phyloP scores from a whole-genome alignment of 345 rosid genomes.

The Rhizophora apiculata region DNA sequence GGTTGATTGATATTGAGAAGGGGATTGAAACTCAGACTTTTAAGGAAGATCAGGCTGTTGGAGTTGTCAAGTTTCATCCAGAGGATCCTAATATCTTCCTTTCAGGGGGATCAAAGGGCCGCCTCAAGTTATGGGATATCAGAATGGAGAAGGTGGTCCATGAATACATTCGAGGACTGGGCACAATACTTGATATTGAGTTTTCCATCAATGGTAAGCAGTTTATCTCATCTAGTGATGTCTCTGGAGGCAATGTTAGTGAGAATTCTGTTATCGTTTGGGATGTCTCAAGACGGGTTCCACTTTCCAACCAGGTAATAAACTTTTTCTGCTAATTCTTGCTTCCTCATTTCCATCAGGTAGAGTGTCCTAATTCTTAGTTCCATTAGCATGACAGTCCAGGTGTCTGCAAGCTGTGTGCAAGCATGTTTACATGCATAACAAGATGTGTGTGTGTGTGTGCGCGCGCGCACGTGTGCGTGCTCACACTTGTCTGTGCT shows the following conservation, averaged over 20 bases:
- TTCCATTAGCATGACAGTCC: no score
- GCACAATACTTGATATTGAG: conserved; percentile 81
- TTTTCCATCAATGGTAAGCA: conserved; percentile 56
- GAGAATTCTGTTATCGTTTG: conserved; percentile 78
- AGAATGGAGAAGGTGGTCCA: conserved; percentile 55
- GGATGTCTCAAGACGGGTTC: conserved; percentile 69
- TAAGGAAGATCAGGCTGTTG: conserved; percentile 67
- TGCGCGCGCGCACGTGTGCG: no score
- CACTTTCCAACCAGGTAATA: conserved; percentile 82
- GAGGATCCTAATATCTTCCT: conserved; percentile 63
- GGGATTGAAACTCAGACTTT: conserved; percentile 56
- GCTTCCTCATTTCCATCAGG: conserved; percentile 7
- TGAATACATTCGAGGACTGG: conserved; percentile 53
- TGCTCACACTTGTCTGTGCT: no score
- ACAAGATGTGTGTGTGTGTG: no score
- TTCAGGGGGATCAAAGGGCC: conserved; percentile 75
- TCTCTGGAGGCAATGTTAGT: conserved; percentile 59
- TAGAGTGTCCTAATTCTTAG: neutral
- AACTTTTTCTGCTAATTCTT: neutral
- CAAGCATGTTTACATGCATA: no score
- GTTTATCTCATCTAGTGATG: conserved; percentile 80
- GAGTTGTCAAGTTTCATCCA: conserved; percentile 65
- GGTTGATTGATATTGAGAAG: conserved; percentile 73
- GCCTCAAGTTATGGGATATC: conserved; percentile 76
- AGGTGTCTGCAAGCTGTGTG: no score